Evolutionary conservation across 1,139 yeast genomes (phyloP).

Genomic region (Arxiozyma slooffiae): DNA sequence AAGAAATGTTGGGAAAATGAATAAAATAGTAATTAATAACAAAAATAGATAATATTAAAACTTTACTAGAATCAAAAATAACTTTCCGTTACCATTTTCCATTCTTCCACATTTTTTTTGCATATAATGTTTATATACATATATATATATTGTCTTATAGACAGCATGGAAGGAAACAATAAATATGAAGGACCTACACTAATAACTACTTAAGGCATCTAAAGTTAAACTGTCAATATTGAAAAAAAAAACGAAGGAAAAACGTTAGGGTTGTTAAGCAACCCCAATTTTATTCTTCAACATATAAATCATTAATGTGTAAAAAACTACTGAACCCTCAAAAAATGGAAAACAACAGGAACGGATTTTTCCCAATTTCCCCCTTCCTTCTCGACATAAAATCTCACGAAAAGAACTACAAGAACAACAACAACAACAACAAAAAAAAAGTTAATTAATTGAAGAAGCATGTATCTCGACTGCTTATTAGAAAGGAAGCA

Average conservation of each 20-base stretch:
- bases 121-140: not conserved
- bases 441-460: no score
- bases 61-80: not conserved
- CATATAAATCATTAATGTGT: not conserved
- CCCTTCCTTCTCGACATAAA: not conserved
- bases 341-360: not conserved
- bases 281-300: no score
- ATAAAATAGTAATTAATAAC: not conserved
- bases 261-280: no score
- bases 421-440: not conserved
- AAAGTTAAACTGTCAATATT: no score
- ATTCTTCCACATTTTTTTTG: no score
- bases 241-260: no score
- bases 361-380: not conserved
- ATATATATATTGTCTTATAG: not conserved
- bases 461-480: no score
- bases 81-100: not conserved
- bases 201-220: no score
- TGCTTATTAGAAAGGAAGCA: no score
- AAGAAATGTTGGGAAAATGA: constrained; percentile 57
- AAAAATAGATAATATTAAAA: not conserved
- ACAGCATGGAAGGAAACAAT: not conserved
- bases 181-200: no score
- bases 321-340: not conserved
- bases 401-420: not conserved